Evolutionary conservation across 192 early-diverging fungal genomes (phyloP).

Genomic region (Phlyctochytrium arcticum): DNA sequence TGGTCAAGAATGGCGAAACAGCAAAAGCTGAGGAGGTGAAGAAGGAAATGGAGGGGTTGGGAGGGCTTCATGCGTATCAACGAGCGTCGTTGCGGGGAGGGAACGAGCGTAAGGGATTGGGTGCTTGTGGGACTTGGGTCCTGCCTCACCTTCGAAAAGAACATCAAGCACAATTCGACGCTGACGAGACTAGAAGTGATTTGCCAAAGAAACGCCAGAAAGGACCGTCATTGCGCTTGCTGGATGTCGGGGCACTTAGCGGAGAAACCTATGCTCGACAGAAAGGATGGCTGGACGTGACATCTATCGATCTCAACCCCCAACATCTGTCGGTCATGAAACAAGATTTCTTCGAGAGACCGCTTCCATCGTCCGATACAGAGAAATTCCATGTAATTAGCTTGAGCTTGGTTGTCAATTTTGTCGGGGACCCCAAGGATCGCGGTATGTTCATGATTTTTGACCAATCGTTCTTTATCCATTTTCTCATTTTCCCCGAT

Average conservation of each 20-base stretch:
- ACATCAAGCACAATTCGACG: background rate
- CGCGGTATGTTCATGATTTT: constrained; percentile 53
- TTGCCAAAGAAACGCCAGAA: no score
- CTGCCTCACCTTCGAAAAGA: constrained; percentile 51
- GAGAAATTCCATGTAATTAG: constrained; percentile 73
- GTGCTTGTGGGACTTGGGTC: constrained; percentile 75
- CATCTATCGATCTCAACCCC: constrained; percentile 83
- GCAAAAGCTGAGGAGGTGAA: background rate
- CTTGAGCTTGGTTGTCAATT: constrained; percentile 83
- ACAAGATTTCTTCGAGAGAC: constrained; percentile 82
- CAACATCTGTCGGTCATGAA: constrained; percentile 66
- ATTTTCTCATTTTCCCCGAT: no score
- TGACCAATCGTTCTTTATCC: background rate
- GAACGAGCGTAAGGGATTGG: constrained; percentile 74
- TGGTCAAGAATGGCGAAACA: constrained; percentile 18
- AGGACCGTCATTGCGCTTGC: constrained; percentile 31
- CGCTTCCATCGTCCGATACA: constrained; percentile 29
- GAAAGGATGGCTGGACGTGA: constrained; percentile 61
- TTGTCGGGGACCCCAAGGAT: constrained; percentile 69
- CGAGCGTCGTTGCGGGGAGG: constrained; percentile 77
- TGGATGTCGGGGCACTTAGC: constrained; percentile 83
- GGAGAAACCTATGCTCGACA: constrained; percentile 71
- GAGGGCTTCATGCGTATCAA: constrained; percentile 87
- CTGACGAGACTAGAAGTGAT: background rate
- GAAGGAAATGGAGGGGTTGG: constrained; percentile 60